Base-by-base conservation (phyloP, 805 yeast genomes). In the Cyberlindnera petersonii region DNA sequence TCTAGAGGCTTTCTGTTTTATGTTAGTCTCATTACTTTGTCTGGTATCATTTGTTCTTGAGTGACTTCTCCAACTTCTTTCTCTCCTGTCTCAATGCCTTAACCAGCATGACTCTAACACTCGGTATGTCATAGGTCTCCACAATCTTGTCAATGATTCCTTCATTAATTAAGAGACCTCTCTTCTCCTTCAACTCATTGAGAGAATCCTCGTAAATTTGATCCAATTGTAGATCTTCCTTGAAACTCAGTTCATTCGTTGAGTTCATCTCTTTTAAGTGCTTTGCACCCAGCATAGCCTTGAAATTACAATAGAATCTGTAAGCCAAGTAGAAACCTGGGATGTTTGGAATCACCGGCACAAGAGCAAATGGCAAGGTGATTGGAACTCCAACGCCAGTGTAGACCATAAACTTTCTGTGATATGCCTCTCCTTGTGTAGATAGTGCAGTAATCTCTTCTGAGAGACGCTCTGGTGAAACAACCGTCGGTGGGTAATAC, bases 281-380 rank as follows among this genome's bases (percentile, higher is more conserved):
- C 46, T 70, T 66, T 5, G 86, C 83, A 0, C 96, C 96, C 29
- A 75, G 58, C 44, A 72, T 66, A 0, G 96, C 96, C 51, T 82
- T 83, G 56, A 80, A 71, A 58, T 91, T 86, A 57, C 96, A 86
- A 64, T 87, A 89, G 15, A 83, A 70, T 44, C 98, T 69, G 57
- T 83, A 89, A 3, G 83, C 69, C 30, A 89, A 61, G 53, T 87
- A 91, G 55, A 91, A 83, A 0, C 96, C 96, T 0, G 98, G 98
- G 16, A 89, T 75, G 52, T 89, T 89, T 16, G 98, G 98, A 4
- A 88, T 59, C n/a, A 89, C 69, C 0, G 98, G 98, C 0, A 91
- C 55, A 30, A 87, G 50, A 0, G 86, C 88, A 30, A 89, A 59
- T 2, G 98, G 98, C 3, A 86, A 50, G 0, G 94, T 78, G 31